Evolutionary conservation across 768 basidiomycete genomes (phyloP).

Genomic region (Mycena alexandri): DNA sequence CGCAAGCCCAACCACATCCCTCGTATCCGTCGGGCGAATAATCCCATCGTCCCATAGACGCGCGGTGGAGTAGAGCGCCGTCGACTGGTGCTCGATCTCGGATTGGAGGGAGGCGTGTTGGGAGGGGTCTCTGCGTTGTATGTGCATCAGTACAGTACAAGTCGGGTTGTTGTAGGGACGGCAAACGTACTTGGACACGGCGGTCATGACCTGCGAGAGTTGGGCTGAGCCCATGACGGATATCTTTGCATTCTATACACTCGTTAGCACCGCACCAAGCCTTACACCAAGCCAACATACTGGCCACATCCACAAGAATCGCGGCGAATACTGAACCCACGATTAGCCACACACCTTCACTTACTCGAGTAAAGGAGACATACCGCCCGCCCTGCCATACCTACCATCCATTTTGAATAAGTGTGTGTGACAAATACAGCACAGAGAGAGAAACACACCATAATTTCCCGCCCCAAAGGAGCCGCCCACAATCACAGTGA

Average conservation of each 20-base stretch:
- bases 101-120: slow-evolving; percentile 81
- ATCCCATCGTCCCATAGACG: slow-evolving; percentile 97
- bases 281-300: slow-evolving; percentile 57
- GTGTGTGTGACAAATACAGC: background rate
- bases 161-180: slow-evolving; percentile 4
- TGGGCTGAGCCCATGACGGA: slow-evolving; percentile 97
- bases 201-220: slow-evolving; percentile 92
- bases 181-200: slow-evolving; percentile 79
- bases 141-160: background rate
- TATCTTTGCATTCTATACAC: slow-evolving; percentile 84
- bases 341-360: background rate
- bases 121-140: slow-evolving; percentile 72
- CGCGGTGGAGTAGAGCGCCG: slow-evolving; percentile 89
- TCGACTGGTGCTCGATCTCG: slow-evolving; percentile 91
- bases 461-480: slow-evolving; percentile 97
- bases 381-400: slow-evolving; percentile 94
- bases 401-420: slow-evolving; percentile 49
- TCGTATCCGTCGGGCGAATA: slow-evolving; percentile 89
- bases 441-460: slow-evolving; percentile 59
- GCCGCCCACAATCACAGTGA: slow-evolving; percentile 93
- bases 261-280: background rate
- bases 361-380: slow-evolving; percentile 47
- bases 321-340: slow-evolving; percentile 80
- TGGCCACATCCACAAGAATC: slow-evolving; percentile 99
- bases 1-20: slow-evolving; percentile 90